Base-by-base conservation (phyloP, 2,329 filamentous ascomycete genomes). In the Exophiala calicioides region DNA sequence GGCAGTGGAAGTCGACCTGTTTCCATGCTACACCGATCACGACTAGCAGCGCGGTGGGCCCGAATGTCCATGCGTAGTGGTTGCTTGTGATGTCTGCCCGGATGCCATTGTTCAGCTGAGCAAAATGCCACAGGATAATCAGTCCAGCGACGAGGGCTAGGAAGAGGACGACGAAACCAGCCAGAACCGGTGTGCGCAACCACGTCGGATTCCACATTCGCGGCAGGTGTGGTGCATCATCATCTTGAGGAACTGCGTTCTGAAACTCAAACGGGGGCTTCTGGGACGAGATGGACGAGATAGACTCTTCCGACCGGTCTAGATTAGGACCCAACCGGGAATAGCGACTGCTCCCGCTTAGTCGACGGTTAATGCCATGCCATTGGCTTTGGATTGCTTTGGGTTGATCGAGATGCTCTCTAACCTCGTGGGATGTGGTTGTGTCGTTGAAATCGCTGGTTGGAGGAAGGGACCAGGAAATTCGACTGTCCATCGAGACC, bases 21-120 rank as follows among this genome's bases (percentile, higher is more conserved):
- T 35, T 18, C 47, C 47, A 50, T 15, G 23, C 19, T n/a, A 13
- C 36, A 16, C 12, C 24, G 12, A 50, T 46, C 13, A 63, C 34
- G 8, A 64, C 53, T 30, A 66, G 53, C 15, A 66, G 50, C 48
- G 49, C 52, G 9, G 47, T 57, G 15, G 55, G 55, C 3, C 41
- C 52, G 27, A 55, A 57, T 2, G 50, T 53, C 46, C 53, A 52
- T 18, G 40, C 19, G 35, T 51, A 53, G 18, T 57, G 55, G 35
- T 50, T 51, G 4, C 19, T 32, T 5, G 27, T 39, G n/a, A 36
- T 41, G n/a, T 19, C 19, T 3, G 26, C 20, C 10, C 9, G 18
- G 18, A 48, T 35, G 19, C 46, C 40, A 21, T 38, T n/a, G n/a
- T 32, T 31, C 10, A 29, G n/a, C 19, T 41, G 12, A 8, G 34